Evolutionary conservation across 441 rosid genomes (phyloP).

Genomic region (Gossypium davidsonii): DNA sequence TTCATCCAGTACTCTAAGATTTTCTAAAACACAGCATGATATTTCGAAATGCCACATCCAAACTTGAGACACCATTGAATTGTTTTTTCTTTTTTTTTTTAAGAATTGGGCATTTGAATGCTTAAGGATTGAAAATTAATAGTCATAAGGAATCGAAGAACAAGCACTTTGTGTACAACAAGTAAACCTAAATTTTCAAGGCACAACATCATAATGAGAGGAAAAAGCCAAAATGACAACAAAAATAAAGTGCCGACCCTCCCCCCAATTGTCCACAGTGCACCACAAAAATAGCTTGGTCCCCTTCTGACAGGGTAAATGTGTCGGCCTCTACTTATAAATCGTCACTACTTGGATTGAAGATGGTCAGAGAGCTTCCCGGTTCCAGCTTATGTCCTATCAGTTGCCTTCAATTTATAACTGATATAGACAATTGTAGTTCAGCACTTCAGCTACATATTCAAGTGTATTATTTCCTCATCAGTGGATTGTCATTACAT

Average conservation of each 20-base stretch:
- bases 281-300: background rate
- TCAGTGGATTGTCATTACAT: background rate
- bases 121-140: background rate
- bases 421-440: background rate
- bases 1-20: background rate
- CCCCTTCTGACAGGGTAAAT: background rate
- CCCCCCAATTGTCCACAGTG: background rate
- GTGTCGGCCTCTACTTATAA: background rate
- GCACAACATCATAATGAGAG: constrained; percentile 17
- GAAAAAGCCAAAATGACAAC: constrained; percentile 10
- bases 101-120: background rate
- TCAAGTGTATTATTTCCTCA: background rate
- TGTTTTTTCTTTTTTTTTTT: too few relatives aligned
- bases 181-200: constrained; percentile 14
- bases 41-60: background rate
- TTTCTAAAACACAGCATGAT: background rate
- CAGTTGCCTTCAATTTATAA: constrained; percentile 3
- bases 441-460: background rate
- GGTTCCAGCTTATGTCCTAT: background rate
- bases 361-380: background rate
- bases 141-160: constrained; percentile 17
- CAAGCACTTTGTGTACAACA: background rate
- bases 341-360: background rate
- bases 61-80: too few relatives aligned
- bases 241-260: background rate